Conservation (phyloP, 345 rosid species). For the Populus tremula region DNA sequence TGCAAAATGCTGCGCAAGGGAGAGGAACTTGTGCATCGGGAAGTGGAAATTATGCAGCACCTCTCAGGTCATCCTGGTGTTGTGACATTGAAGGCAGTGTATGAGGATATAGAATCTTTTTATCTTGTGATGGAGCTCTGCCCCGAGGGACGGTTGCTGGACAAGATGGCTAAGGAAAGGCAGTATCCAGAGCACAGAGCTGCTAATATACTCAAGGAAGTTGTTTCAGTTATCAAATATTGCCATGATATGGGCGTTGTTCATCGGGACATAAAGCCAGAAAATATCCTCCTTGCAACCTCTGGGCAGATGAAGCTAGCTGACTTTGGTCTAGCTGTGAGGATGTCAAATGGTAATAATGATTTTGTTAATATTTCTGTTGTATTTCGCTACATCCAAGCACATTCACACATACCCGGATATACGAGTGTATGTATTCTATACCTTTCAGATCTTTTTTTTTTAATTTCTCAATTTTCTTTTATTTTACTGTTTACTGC, state of each 20-base stretch:
- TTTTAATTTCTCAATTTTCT: not conserved
- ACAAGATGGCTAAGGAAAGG: conserved; percentile 10
- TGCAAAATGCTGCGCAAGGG: conserved; percentile 18
- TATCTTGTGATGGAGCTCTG: conserved; percentile 24
- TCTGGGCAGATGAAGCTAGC: conserved; percentile 13
- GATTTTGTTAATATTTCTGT: not conserved
- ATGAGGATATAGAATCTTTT: conserved; percentile 11
- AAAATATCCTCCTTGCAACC: conserved; percentile 16
- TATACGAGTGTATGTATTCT: not conserved
- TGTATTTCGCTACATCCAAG: not conserved
- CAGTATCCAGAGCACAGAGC: conserved; percentile 9
- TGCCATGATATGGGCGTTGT: conserved; percentile 22
- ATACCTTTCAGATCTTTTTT: not conserved
- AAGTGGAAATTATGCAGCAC: conserved; percentile 24
- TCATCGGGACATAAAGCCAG: conserved; percentile 12
- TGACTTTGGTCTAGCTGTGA: conserved; percentile 16
- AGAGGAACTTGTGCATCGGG: conserved; percentile 16
- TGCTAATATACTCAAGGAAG: conserved; percentile 9
- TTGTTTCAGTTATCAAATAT: conserved; percentile 16
- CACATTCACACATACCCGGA: not conserved
- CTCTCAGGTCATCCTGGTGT: conserved; percentile 23
- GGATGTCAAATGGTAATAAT: conserved; percentile 11
- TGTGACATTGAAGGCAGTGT: conserved; percentile 16
- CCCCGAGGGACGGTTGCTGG: not conserved
- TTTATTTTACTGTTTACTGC: not conserved